Evolutionary conservation across 352 stramenopile species (phyloP).

Genomic region (Phytophthora cryptogea): DNA sequence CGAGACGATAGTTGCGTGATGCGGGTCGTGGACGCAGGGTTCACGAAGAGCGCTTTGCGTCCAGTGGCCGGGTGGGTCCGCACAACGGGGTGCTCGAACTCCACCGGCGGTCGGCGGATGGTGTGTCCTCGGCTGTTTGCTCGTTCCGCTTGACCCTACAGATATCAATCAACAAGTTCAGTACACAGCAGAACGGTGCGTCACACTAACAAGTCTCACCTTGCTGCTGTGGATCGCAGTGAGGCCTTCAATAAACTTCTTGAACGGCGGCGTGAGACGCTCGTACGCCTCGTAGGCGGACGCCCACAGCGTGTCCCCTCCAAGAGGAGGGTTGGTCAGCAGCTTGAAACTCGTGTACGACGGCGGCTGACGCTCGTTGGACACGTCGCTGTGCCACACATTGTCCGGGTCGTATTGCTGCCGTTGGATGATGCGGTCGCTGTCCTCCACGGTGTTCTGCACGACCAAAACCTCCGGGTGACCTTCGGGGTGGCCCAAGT

Average conservation of each 20-base stretch:
- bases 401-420: conserved; percentile 35
- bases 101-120: conserved; percentile 39
- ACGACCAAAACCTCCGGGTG: conserved; percentile 24
- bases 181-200: neutral
- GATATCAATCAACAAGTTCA: neutral
- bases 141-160: conserved; percentile 31
- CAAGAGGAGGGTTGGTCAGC: conserved; percentile 35
- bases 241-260: conserved; percentile 44
- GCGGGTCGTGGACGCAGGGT: conserved; percentile 40
- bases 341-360: conserved; percentile 31
- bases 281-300: conserved; percentile 54
- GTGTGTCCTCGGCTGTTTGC: conserved; percentile 26
- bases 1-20: conserved; percentile 40
- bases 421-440: conserved; percentile 19
- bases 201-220: neutral
- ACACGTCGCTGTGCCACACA: conserved; percentile 47
- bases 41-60: conserved; percentile 41
- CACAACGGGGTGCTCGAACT: conserved; percentile 46
- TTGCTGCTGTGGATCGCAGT: conserved; percentile 55
- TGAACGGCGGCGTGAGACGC: conserved; percentile 38
- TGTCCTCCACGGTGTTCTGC: conserved; percentile 16
- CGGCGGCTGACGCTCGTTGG: conserved; percentile 41
- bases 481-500: conserved; percentile 21
- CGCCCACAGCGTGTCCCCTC: conserved; percentile 48
- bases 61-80: conserved; percentile 38